Evolutionary conservation across 2,329 filamentous ascomycete genomes (phyloP).

Genomic region (Botrytis pseudocinerea): DNA sequence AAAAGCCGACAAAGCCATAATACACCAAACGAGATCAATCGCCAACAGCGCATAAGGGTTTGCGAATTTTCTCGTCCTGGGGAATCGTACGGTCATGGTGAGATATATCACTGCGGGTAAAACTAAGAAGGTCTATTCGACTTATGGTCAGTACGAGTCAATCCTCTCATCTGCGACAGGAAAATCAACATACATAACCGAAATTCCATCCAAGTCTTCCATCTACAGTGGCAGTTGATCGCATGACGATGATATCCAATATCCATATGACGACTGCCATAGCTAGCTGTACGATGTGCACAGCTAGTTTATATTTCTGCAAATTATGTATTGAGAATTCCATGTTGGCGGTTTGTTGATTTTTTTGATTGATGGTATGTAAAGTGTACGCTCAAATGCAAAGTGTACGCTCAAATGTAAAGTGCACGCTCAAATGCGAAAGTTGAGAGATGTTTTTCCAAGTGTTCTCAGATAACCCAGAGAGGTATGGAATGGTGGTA

Average conservation of each 20-base stretch:
- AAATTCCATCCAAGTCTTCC: slow-evolving; percentile 65
- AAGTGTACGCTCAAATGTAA: background rate
- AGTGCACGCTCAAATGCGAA: background rate
- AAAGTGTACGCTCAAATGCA: background rate
- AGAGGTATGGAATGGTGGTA: background rate
- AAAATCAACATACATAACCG: slow-evolving; percentile 53
- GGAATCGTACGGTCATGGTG: slow-evolving; percentile 63
- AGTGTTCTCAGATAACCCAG: background rate
- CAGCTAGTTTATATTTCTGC: slow-evolving; percentile 51
- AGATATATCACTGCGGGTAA: slow-evolving; percentile 66
- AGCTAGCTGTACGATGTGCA: slow-evolving; percentile 58
- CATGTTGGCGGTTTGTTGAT: slow-evolving; percentile 26
- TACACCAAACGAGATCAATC: slow-evolving; percentile 57
- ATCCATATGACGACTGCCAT: slow-evolving; percentile 58
- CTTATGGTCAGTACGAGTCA: slow-evolving; percentile 7
- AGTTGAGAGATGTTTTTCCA: background rate
- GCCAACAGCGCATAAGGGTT: slow-evolving; percentile 61
- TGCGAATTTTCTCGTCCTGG: slow-evolving; percentile 60
- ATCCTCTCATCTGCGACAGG: background rate
- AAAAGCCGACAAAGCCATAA: slow-evolving; percentile 68
- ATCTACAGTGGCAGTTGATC: slow-evolving; percentile 51
- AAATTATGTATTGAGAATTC: slow-evolving; percentile 40
- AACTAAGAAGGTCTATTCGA: slow-evolving; percentile 60
- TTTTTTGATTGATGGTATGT: background rate
- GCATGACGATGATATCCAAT: slow-evolving; percentile 61